Conservation (phyloP, 371 early-diverging fungal species). For the Mucor ambiguus region DNA sequence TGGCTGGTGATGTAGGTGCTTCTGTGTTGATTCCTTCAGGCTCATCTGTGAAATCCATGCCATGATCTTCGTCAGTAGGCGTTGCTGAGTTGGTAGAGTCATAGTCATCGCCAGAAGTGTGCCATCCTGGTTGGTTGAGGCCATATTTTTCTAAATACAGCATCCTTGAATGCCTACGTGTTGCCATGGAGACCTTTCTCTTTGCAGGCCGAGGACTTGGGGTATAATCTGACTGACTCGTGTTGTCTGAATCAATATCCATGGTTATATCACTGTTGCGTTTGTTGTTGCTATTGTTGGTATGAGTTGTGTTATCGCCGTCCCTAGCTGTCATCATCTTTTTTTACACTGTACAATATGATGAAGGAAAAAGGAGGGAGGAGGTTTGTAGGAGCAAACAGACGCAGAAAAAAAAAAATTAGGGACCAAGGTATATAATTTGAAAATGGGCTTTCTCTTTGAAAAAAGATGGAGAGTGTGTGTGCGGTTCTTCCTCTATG, state of each 20-base stretch:
- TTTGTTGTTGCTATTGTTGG: not conserved
- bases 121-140: constrained; percentile 31
- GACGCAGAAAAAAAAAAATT: not conserved
- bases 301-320: not conserved
- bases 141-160: constrained; percentile 39
- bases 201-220: constrained; percentile 5
- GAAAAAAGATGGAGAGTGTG: not conserved
- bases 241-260: constrained; percentile 5
- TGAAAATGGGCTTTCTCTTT: not conserved
- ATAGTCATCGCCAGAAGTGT: constrained; percentile 19
- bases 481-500: not conserved
- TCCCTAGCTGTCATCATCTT: constrained; percentile 5
- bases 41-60: constrained; percentile 13
- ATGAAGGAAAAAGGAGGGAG: not conserved
- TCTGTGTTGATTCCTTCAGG: constrained; percentile 8
- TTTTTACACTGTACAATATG: not conserved
- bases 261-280: not conserved
- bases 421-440: not conserved
- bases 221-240: constrained; percentile 16
- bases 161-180: constrained; percentile 28
- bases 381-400: not conserved
- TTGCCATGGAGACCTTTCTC: constrained; percentile 19
- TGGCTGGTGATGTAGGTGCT: not conserved
- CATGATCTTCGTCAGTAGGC: not conserved
- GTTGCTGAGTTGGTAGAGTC: constrained; percentile 1